phyloP scores from a whole-genome alignment of 371 early-diverging fungal species.

The Rhizomucor miehei region DNA sequence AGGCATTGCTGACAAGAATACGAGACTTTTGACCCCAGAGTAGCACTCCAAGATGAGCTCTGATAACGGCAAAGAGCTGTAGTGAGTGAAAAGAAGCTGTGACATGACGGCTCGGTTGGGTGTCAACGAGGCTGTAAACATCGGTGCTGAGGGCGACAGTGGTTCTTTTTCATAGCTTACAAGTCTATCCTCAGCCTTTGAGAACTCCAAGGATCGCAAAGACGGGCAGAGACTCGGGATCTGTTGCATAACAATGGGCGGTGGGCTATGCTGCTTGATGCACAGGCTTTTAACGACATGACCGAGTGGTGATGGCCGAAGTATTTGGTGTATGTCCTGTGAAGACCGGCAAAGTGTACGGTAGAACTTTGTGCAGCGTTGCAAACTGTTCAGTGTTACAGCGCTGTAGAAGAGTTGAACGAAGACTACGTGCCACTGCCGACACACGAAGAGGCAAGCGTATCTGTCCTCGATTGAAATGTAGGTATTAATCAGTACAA shows the following conservation, averaged over 20 bases:
- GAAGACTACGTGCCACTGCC: too few relatives aligned
- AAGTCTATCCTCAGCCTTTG: conserved; percentile 3
- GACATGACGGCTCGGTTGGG: conserved; percentile 4
- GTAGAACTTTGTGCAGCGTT: conserved; percentile 1
- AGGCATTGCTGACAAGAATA: conserved; percentile 1
- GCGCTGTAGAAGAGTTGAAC: background rate
- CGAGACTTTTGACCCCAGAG: background rate
- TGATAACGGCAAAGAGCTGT: background rate
- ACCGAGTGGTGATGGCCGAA: background rate
- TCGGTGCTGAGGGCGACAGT: too few relatives aligned
- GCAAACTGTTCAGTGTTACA: background rate
- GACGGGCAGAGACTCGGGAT: background rate
- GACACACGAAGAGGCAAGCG: too few relatives aligned
- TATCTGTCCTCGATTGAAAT: background rate
- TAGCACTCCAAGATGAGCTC: conserved; percentile 1
- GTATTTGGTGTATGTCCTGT: background rate
- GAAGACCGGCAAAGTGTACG: background rate
- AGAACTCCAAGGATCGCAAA: background rate
- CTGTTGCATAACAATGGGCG: conserved; percentile 3
- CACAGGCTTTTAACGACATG: background rate
- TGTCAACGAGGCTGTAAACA: background rate
- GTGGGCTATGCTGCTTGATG: conserved; percentile 5
- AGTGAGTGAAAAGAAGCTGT: conserved; percentile 2
- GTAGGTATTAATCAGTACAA: background rate
- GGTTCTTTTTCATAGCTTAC: conserved; percentile 3